These are phyloP conservation scores for Trametes punicea DNA, from an alignment of 768 basidiomycete species.

Conservation along the genomic window DNA sequence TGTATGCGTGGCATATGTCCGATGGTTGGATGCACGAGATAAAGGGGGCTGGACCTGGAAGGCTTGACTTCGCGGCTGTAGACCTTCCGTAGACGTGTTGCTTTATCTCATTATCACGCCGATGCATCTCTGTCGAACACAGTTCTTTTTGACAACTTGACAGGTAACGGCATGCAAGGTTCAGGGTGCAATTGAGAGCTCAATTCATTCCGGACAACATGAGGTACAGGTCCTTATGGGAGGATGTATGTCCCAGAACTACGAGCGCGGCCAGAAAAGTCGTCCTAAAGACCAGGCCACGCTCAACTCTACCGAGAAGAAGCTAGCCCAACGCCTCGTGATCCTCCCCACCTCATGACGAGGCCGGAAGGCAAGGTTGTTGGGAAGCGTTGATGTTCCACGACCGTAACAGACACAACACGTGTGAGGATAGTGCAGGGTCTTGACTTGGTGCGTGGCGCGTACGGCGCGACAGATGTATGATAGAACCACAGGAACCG, in stretches of 20 bases:
- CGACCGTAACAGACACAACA: constrained; percentile 69
- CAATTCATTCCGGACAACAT: not conserved
- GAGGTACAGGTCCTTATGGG: not conserved
- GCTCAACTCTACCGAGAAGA: constrained; percentile 66
- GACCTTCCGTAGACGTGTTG: constrained; percentile 2
- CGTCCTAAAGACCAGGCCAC: constrained; percentile 28
- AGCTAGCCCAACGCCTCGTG: constrained; percentile 40
- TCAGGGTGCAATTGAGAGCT: not conserved
- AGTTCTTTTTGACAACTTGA: not conserved
- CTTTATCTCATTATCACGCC: not conserved
- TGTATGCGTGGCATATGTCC: constrained; percentile 39
- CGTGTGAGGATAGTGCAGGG: constrained; percentile 39
- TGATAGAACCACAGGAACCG: not conserved
- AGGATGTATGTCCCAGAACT: constrained; percentile 66
- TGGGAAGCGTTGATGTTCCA: constrained; percentile 53
- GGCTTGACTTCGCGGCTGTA: constrained; percentile 26
- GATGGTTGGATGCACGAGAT: constrained; percentile 41
- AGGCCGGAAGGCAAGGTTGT: constrained; percentile 42
- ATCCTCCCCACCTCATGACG: constrained; percentile 56
- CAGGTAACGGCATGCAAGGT: not conserved
- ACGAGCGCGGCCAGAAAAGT: constrained; percentile 44
- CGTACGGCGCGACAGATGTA: too few relatives aligned
- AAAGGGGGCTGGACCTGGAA: constrained; percentile 41
- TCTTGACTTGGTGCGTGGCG: constrained; percentile 72
- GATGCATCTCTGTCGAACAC: not conserved